Conservation (phyloP, 2,329 filamentous ascomycete genomes). For the Cyphellophora attinorum region DNA sequence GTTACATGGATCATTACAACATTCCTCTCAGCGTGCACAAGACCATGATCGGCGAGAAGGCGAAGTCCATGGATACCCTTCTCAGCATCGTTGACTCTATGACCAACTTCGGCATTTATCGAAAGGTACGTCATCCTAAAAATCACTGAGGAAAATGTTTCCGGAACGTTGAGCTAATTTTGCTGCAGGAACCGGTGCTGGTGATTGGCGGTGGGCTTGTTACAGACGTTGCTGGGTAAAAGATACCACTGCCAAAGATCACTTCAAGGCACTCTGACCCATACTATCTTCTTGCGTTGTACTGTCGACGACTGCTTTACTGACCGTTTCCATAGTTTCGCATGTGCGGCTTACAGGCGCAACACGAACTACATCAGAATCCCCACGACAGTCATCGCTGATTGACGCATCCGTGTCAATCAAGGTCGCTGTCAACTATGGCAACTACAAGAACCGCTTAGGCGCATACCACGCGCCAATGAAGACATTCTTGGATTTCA, state of each 20-base stretch:
- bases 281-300: conserved; percentile 21
- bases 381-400: conserved; percentile 64
- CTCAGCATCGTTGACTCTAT: conserved; percentile 63
- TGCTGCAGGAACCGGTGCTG: conserved; percentile 49
- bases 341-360: conserved; percentile 61
- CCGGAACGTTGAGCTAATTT: conserved; percentile 5
- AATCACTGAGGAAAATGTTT: conserved; percentile 7
- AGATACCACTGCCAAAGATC: conserved; percentile 29
- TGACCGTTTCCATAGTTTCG: conserved; percentile 41
- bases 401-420: conserved; percentile 69
- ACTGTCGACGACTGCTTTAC: conserved; percentile 7
- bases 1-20: conserved; percentile 57
- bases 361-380: conserved; percentile 67
- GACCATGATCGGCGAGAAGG: conserved; percentile 67
- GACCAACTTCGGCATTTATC: conserved; percentile 61
- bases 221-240: conserved; percentile 65
- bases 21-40: conserved; percentile 57
- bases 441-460: conserved; percentile 65
- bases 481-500: conserved; percentile 65
- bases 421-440: conserved; percentile 71
- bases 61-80: conserved; percentile 62
- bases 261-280: conserved; percentile 42
- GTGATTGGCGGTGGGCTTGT: conserved; percentile 60
- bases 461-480: conserved; percentile 64
- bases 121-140: conserved; percentile 43